Percentiles rank a stretch among this genome's conserved stretches.
phyloP scores from a whole-genome alignment of 2,329 filamentous ascomycete species.

The Teratosphaeria destructans region DNA sequence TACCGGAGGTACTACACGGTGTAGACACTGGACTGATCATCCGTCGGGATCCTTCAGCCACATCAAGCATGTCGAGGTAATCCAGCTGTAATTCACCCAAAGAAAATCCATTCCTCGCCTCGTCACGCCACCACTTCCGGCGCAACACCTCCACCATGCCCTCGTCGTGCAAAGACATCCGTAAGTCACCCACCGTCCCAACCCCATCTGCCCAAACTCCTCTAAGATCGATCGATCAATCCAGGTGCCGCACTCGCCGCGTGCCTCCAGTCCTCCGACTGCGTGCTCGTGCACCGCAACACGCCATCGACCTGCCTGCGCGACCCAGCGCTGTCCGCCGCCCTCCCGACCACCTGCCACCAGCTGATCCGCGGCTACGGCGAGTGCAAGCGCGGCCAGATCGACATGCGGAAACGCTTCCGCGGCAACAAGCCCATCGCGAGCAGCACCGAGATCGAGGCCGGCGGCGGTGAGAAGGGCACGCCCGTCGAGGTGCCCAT shows the following conservation, averaged over 20 bases:
- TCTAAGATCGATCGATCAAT: background rate
- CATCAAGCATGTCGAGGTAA: background rate
- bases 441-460: slow-evolving; percentile 54
- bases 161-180: slow-evolving; percentile 91
- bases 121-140: background rate
- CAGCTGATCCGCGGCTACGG: slow-evolving; percentile 88
- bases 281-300: slow-evolving; percentile 86
- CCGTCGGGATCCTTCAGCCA: background rate
- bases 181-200: slow-evolving; percentile 45
- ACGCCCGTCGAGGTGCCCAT: slow-evolving; percentile 42
- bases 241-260: slow-evolving; percentile 81
- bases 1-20: background rate
- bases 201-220: background rate
- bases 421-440: slow-evolving; percentile 82
- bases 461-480: slow-evolving; percentile 27
- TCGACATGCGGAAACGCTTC: slow-evolving; percentile 98
- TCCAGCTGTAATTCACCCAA: background rate
- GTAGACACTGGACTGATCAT: background rate
- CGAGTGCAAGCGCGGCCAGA: slow-evolving; percentile 90
- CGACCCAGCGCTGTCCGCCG: slow-evolving; percentile 60
- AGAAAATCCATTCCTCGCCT: background rate
- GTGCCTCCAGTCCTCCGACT: slow-evolving; percentile 94
- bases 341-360: slow-evolving; percentile 77
- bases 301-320: slow-evolving; percentile 79
- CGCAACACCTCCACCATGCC: slow-evolving; percentile 53